Evolutionary conservation across 495 filamentous ascomycete species (phyloP).

Genomic region (Penicillium desertorum): DNA sequence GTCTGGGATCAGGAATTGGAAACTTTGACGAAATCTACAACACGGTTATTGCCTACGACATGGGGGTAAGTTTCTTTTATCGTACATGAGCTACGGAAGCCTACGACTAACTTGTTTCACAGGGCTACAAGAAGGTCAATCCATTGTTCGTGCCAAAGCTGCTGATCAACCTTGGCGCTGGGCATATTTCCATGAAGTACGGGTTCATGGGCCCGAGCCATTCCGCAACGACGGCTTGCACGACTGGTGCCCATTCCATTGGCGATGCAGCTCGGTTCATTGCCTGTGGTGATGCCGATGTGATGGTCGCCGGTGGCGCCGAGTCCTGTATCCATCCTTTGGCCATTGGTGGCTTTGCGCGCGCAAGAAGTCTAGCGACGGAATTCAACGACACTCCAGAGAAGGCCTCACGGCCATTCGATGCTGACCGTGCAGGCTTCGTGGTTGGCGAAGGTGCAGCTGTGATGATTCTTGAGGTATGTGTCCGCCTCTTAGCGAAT

Average conservation of each 20-base stretch:
- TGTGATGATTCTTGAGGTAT: constrained; percentile 77
- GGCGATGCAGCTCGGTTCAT: constrained; percentile 92
- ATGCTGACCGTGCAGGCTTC: constrained; percentile 77
- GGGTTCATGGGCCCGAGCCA: constrained; percentile 92
- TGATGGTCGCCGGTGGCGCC: constrained; percentile 91
- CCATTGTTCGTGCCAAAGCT: constrained; percentile 90
- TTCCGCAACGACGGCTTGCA: constrained; percentile 89
- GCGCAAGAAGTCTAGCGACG: constrained; percentile 81
- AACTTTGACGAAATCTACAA: constrained; percentile 86
- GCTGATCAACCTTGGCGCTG: constrained; percentile 90
- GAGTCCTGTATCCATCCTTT: constrained; percentile 97
- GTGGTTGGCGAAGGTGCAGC: constrained; percentile 93
- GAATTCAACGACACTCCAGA: constrained; percentile 72
- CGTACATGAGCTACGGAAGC: not conserved
- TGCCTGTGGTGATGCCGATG: constrained; percentile 81
- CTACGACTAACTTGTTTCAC: constrained; percentile 6
- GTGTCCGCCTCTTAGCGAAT: not conserved
- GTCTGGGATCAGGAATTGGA: constrained; percentile 94
- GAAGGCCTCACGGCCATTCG: constrained; percentile 82
- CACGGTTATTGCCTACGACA: constrained; percentile 73
- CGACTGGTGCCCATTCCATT: constrained; percentile 90
- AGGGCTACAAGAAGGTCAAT: constrained; percentile 90
- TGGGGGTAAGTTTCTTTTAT: constrained; percentile 56
- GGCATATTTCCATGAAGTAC: constrained; percentile 90
- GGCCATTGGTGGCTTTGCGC: constrained; percentile 85